These are phyloP conservation scores for Cladosporium sp. DNA, from an alignment of 2,329 filamentous ascomycete species.

Conservation along the genomic window DNA sequence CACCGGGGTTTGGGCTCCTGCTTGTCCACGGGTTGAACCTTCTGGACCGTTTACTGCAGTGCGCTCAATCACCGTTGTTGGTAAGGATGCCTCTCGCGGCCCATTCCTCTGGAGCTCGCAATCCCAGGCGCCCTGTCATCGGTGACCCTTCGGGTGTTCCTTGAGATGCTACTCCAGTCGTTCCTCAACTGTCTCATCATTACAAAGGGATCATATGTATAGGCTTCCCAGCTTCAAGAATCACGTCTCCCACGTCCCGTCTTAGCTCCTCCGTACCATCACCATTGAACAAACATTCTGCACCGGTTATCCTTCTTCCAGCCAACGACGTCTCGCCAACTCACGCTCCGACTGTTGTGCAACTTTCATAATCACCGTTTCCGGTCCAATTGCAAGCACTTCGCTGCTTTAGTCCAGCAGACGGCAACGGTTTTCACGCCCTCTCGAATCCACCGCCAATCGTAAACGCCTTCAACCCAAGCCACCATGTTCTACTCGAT, in stretches of 20 bases:
- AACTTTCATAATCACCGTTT: conserved; percentile 18
- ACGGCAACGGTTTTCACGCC: conserved; percentile 17
- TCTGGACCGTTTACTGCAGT: conserved; percentile 20
- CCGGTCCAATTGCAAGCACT: conserved; percentile 21
- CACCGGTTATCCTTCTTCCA: conserved; percentile 3
- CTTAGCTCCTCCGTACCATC: conserved; percentile 13
- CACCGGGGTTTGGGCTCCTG: conserved; percentile 40
- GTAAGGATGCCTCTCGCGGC: conserved; percentile 17
- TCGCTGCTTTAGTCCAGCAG: conserved; percentile 25
- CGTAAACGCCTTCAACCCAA: conserved; percentile 10
- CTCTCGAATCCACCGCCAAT: conserved; percentile 11
- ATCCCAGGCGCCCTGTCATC: conserved; percentile 21
- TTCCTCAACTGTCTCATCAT: conserved; percentile 17
- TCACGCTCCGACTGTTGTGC: conserved; percentile 25
- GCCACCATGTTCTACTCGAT: conserved; percentile 40
- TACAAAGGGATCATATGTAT: conserved; percentile 12
- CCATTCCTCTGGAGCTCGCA: conserved; percentile 20
- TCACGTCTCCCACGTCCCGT: conserved; percentile 12
- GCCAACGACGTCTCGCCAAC: conserved; percentile 12
- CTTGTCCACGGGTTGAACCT: conserved; percentile 23
- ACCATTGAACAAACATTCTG: background rate
- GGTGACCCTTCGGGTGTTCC: conserved; percentile 26
- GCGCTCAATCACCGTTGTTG: conserved; percentile 15
- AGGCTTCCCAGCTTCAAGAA: conserved; percentile 11
- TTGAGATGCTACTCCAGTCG: conserved; percentile 19